Evolutionary conservation across 441 rosid species (phyloP), one percentile per base, ranked within the genome.

Genomic region (Aquilaria agallochum): DNA sequence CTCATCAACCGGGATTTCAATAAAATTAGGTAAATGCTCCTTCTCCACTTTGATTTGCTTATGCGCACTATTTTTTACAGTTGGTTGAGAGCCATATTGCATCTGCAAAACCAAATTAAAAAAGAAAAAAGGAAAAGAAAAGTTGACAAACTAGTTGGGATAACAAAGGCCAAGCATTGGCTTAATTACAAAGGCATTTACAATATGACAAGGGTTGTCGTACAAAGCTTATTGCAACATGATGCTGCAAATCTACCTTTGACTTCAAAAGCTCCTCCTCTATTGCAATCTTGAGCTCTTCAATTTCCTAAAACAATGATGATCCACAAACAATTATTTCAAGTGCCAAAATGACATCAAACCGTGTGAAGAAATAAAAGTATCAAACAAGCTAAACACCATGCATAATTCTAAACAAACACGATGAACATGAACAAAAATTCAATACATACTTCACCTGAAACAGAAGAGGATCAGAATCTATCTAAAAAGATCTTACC

Each of bases 1-100:
- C 63, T 90, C 97, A 82, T 92, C 99, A 3, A 80, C 75, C 50
- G 99, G 99, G 72, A 95, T 88, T 76, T 89, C 87, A 62, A 95
- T 78, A 73, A 81, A 79, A 51, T 76, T 77, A 55, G 85, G 88
- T 68, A 80, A 55, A 34, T 78, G 74, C 76, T 77, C 82, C 58
- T 64, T 63, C 62, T 60, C 76, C 33, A 68, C 62, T 69, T 76
- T 78, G 68, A 69, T 75, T 60, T 72, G 83, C 76, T 78, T 73
- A 40, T 60, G 50, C 63, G 70, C 56, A 75, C 77, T 61, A 51
- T 84, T 60, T 57, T 78, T 55, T 59, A 85, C 74, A 55, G 76
- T 77, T 68, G 72, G 87, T 57, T 65, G 83, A 42, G 78, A 56
- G 65, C 40, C 61, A 65, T 68, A 72, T 52, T 84, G 88, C 71